Conservation (phyloP, 805 yeast species). For the Hanseniaspora clermontiae region DNA sequence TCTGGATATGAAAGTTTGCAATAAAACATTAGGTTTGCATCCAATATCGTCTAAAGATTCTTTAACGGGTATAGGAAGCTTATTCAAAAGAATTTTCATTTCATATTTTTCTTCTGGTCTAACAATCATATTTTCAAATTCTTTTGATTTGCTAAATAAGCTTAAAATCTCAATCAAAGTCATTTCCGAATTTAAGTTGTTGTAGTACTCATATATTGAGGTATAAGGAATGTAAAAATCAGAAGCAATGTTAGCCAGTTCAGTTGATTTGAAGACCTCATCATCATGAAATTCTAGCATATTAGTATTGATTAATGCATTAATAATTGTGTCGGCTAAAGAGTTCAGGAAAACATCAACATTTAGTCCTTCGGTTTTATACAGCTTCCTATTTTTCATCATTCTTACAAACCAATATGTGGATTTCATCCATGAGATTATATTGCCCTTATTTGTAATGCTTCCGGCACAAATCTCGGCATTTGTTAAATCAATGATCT, state of each 20-base stretch:
- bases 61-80: conserved; percentile 76
- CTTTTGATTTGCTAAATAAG: conserved; percentile 69
- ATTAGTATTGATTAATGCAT: background rate
- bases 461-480: conserved; percentile 78
- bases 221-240: conserved; percentile 67
- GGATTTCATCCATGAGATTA: conserved; percentile 65
- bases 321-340: background rate
- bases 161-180: conserved; percentile 63
- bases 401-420: conserved; percentile 73
- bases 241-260: conserved; percentile 73
- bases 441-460: conserved; percentile 48
- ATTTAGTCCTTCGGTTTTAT: conserved; percentile 31
- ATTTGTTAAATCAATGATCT: conserved; percentile 60
- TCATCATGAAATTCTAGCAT: conserved; percentile 28
- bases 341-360: conserved; percentile 3
- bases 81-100: conserved; percentile 50
- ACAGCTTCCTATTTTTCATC: conserved; percentile 57
- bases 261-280: conserved; percentile 46
- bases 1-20: conserved; percentile 79
- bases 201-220: conserved; percentile 58
- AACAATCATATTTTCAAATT: conserved; percentile 71
- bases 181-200: conserved; percentile 49
- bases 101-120: conserved; percentile 78
- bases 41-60: conserved; percentile 57
- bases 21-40: conserved; percentile 64